Conservation (phyloP, 2,329 filamentous ascomycete genomes). For the Aspergillus costaricaensis region DNA sequence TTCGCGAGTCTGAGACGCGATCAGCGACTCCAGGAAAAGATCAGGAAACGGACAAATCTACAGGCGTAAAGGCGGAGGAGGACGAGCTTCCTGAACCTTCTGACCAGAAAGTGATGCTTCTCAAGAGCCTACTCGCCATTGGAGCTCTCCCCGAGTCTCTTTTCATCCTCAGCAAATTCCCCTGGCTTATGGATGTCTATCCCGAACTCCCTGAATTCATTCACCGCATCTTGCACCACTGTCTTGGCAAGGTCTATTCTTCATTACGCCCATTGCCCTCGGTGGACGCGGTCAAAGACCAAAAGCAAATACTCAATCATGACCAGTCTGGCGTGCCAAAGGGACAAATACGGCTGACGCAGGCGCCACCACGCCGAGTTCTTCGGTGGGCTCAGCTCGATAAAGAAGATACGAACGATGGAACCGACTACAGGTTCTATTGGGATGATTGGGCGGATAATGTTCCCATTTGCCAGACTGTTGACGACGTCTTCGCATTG, state of each 20-base stretch:
- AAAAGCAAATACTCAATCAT: conserved; percentile 52
- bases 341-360: conserved; percentile 64
- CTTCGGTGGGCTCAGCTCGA: conserved; percentile 85
- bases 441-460: conserved; percentile 98
- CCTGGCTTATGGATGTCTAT: conserved; percentile 85
- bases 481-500: conserved; percentile 87
- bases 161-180: conserved; percentile 87
- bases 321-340: conserved; percentile 71
- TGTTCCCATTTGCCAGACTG: conserved; percentile 82
- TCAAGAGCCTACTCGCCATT: conserved; percentile 84
- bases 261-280: conserved; percentile 51
- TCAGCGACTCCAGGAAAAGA: conserved; percentile 60
- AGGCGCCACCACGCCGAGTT: conserved; percentile 64
- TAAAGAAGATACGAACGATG: conserved; percentile 71
- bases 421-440: conserved; percentile 82
- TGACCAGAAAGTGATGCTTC: conserved; percentile 83
- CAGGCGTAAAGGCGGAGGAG: conserved; percentile 41
- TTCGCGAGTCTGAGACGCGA: conserved; percentile 55
- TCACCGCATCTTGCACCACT: conserved; percentile 82
- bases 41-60: conserved; percentile 47
- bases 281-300: conserved; percentile 48
- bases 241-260: conserved; percentile 72
- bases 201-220: conserved; percentile 78
- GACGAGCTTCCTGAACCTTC: conserved; percentile 68
- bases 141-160: conserved; percentile 91